Evolutionary conservation across 805 yeast genomes (phyloP).

Genomic region (Sugiyamaella floridensis): DNA sequence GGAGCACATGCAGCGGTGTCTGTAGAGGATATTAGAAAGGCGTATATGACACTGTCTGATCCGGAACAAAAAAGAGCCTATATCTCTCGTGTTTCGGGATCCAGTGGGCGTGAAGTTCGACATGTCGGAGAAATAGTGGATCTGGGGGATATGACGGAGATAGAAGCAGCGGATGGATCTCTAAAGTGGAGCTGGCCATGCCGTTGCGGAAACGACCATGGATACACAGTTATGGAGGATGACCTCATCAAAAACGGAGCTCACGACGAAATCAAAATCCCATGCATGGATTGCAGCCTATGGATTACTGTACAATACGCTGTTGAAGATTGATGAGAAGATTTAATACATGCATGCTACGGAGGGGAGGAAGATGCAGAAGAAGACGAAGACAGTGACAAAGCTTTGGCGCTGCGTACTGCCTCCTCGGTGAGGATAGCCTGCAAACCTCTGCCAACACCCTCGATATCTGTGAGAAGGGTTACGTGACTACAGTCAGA

Average conservation of each 20-base stretch:
- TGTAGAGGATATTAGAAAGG: constrained; percentile 49
- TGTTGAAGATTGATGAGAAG: constrained; percentile 16
- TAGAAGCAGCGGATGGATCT: constrained; percentile 25
- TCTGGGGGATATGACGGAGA: constrained; percentile 51
- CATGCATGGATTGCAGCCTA: constrained; percentile 75
- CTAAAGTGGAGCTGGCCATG: constrained; percentile 30
- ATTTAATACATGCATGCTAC: not conserved
- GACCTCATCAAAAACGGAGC: constrained; percentile 52
- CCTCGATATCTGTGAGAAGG: constrained; percentile 63
- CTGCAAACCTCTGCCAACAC: constrained; percentile 63
- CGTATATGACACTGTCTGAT: constrained; percentile 53
- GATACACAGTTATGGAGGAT: constrained; percentile 54
- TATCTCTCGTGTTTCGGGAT: constrained; percentile 38
- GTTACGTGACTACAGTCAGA: constrained; percentile 72
- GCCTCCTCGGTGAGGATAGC: constrained; percentile 45
- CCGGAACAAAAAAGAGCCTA: constrained; percentile 39
- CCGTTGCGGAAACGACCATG: constrained; percentile 39
- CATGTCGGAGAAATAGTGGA: constrained; percentile 59
- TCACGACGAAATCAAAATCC: constrained; percentile 62
- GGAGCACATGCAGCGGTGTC: constrained; percentile 11
- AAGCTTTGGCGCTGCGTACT: not conserved
- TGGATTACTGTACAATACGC: constrained; percentile 71
- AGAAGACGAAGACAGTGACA: not conserved
- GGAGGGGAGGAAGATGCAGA: not conserved
- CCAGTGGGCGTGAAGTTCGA: constrained; percentile 9